Percentiles rank a stretch among this genome's conserved stretches.
Evolutionary conservation across 1,284 basidiomycete species (phyloP).

Genomic region (Calocybe gambosa): DNA sequence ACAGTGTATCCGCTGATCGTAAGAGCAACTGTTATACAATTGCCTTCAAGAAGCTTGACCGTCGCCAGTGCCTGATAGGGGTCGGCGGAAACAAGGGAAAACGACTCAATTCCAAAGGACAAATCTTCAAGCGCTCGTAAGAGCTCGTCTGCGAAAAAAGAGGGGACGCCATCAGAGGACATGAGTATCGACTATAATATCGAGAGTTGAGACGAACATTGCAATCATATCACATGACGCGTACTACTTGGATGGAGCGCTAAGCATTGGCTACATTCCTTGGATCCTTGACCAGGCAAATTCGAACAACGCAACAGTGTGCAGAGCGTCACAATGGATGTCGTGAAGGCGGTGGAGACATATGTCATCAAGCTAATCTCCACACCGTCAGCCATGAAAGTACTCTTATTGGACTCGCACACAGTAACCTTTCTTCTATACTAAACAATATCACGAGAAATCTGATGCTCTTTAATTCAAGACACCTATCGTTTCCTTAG

Average conservation of each 20-base stretch:
- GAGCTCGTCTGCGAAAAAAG: conserved; percentile 51
- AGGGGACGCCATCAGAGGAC: conserved; percentile 15
- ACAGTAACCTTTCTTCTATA: conserved; percentile 58
- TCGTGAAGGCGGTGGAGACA: conserved; percentile 90
- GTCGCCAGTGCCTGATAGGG: conserved; percentile 44
- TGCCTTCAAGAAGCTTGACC: conserved; percentile 52
- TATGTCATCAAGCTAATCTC: conserved; percentile 91
- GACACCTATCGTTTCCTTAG: conserved; percentile 97
- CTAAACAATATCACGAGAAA: conserved; percentile 2
- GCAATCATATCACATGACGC: no score
- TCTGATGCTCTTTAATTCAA: conserved; percentile 24
- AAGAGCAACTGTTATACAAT: conserved; percentile 39
- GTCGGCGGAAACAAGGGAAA: conserved; percentile 32
- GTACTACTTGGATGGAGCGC: not conserved
- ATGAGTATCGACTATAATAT: no score
- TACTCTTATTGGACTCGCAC: conserved; percentile 92
- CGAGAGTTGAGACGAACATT: no score
- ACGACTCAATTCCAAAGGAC: conserved; percentile 48
- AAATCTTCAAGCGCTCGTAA: conserved; percentile 51
- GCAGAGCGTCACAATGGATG: conserved; percentile 68
- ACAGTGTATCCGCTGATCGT: conserved; percentile 50
- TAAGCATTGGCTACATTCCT: no score
- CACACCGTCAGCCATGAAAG: conserved; percentile 89
- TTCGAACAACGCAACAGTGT: not conserved
- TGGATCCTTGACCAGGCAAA: not conserved